These are phyloP conservation scores for Ceratobasidium sp. DNA, from an alignment of 1,284 basidiomycete species.

Conservation along the genomic window DNA sequence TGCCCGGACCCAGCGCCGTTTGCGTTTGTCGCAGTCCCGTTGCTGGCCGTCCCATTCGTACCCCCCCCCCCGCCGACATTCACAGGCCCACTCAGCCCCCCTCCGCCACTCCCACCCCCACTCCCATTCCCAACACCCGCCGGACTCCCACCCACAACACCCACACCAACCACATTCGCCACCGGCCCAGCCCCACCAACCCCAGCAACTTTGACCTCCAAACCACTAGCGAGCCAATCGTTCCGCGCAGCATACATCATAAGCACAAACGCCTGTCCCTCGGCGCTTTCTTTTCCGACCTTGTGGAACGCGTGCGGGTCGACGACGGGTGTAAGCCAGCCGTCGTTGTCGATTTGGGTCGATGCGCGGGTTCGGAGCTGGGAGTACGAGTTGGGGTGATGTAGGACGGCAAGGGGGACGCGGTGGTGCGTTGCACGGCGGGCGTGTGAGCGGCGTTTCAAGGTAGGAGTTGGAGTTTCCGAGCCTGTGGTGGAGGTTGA, in stretches of 20 bases:
- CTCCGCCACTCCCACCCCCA: not conserved
- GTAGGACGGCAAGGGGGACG: conserved; percentile 35
- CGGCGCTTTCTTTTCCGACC: conserved; percentile 65
- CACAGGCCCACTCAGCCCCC: conserved; percentile 18
- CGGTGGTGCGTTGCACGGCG: conserved; percentile 38
- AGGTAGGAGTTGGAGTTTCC: not conserved
- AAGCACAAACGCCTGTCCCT: conserved; percentile 77
- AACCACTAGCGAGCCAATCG: conserved; percentile 64
- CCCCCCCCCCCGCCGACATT: not conserved
- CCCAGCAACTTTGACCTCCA: not conserved
- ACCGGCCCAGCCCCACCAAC: not conserved
- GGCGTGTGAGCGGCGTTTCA: not conserved
- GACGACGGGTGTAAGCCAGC: conserved; percentile 76
- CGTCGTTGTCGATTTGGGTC: conserved; percentile 64
- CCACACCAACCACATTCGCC: conserved; percentile 19
- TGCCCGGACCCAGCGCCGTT: conserved; percentile 1
- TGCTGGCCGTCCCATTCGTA: not conserved
- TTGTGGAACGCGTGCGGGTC: conserved; percentile 68
- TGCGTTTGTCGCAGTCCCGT: not conserved
- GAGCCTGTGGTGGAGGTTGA: conserved; percentile 41
- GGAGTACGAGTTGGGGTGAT: conserved; percentile 41
- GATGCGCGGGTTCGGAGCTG: conserved; percentile 51
- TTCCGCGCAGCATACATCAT: conserved; percentile 75
- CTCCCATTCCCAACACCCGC: conserved; percentile 9
- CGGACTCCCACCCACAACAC: conserved; percentile 14